These are phyloP conservation scores for Verticillium dahliae DNA, from an alignment of 2,329 filamentous ascomycete genomes.

Conservation along the genomic window DNA sequence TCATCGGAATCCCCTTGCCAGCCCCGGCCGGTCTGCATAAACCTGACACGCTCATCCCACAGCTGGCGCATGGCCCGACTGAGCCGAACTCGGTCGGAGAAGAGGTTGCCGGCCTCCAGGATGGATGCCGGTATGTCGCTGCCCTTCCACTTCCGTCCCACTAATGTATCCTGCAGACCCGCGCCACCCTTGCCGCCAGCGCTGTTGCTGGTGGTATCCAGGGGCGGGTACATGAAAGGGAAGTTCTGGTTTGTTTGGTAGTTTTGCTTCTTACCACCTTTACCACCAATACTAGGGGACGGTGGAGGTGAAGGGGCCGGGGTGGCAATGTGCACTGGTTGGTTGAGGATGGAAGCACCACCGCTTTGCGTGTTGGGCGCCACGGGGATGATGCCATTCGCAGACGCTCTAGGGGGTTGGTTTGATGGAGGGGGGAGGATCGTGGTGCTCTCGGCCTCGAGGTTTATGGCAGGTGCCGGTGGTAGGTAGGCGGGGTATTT, in stretches of 20 bases:
- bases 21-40: conserved; percentile 85
- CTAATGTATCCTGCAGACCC: conserved; percentile 70
- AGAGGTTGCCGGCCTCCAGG: conserved; percentile 87
- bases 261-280: conserved; percentile 96
- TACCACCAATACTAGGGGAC: conserved; percentile 78
- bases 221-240: conserved; percentile 91
- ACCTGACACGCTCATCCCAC: conserved; percentile 89
- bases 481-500: conserved; percentile 97
- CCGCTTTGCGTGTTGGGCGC: conserved; percentile 47
- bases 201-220: conserved; percentile 83
- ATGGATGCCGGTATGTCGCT: conserved; percentile 92
- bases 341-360: conserved; percentile 79
- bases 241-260: conserved; percentile 99
- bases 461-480: conserved; percentile 71
- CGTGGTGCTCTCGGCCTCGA: conserved; percentile 86
- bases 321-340: conserved; percentile 97
- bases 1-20: conserved; percentile 57
- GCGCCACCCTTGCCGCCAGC: conserved; percentile 84
- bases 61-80: conserved; percentile 86
- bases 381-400: conserved; percentile 55
- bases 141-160: conserved; percentile 86
- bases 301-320: conserved; percentile 93
- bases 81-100: conserved; percentile 84
- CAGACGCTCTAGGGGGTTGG: conserved; percentile 56
- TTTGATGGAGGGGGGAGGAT: conserved; percentile 80